phyloP scores from a whole-genome alignment of 1,284 basidiomycete genomes.

The Pyrrhoderma noxium region DNA sequence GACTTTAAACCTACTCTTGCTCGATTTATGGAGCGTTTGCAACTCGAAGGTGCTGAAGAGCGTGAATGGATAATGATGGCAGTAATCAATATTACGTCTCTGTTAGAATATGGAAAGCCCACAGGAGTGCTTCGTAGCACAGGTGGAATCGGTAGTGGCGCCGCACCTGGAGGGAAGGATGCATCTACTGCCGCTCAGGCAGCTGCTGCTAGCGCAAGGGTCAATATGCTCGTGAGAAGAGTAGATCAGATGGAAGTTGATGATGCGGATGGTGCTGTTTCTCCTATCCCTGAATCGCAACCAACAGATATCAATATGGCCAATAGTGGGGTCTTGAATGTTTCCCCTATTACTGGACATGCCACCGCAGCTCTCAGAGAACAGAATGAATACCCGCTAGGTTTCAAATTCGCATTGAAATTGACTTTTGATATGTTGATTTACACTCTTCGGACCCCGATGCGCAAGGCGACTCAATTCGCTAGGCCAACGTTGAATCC shows the following conservation, averaged over 20 bases:
- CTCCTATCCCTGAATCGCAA: slow-evolving; percentile 18
- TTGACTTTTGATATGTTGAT: slow-evolving; percentile 78
- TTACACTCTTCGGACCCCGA: slow-evolving; percentile 62
- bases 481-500: slow-evolving; percentile 67
- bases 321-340: slow-evolving; percentile 20
- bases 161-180: slow-evolving; percentile 28
- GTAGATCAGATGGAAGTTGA: slow-evolving; percentile 61
- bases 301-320: slow-evolving; percentile 17
- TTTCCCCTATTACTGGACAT: slow-evolving; percentile 35
- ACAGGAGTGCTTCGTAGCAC: slow-evolving; percentile 62
- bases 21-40: slow-evolving; percentile 80
- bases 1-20: slow-evolving; percentile 78
- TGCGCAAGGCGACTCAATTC: slow-evolving; percentile 49
- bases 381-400: slow-evolving; percentile 42
- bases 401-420: slow-evolving; percentile 68
- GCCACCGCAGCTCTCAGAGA: slow-evolving; percentile 22
- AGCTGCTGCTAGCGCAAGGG: slow-evolving; percentile 29
- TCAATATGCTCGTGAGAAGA: slow-evolving; percentile 29
- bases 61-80: slow-evolving; percentile 97
- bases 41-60: slow-evolving; percentile 74
- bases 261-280: slow-evolving; percentile 30
- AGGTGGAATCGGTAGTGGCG: slow-evolving; percentile 34
- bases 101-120: slow-evolving; percentile 86
- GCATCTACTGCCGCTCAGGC: slow-evolving; percentile 24
- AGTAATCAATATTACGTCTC: slow-evolving; percentile 70